Base-by-base conservation (phyloP, 352 stramenopile genomes). In the Pythium pectinolyticum region DNA sequence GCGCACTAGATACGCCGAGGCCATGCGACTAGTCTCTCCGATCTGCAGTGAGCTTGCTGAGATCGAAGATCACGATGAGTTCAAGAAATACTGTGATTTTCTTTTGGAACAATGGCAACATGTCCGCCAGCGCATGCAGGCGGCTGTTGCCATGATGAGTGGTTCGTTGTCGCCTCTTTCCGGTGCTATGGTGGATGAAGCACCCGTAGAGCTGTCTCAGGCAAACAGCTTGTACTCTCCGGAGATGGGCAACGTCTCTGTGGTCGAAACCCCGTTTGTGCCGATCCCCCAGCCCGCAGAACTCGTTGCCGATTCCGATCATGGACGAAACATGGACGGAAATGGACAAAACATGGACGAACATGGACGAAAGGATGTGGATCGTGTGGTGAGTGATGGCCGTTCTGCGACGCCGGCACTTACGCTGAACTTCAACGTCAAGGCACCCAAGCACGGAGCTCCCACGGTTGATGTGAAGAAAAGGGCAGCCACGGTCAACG, bases 41-140 rank as follows among this genome's bases (percentile, higher is more conserved):
- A 61, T 61, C 11, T 53, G 54, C 22, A 53, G 30, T 28, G 54
- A 61, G 28, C 28, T 52, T 9, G 54, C 54, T 22, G 41, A 51
- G 3, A 43, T 61, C 9, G 37, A 51, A 2, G 39, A 53, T 31
- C 1, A 11, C 11, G 57, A 49, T 28, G 67, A 73, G 20, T 79
- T 74, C 70, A 51, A 70, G 34, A 14, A 31, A 15, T 66, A 66
- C 14, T 48, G 76, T 14, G 28, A 31, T 3, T 49, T 62, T n/a
- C 52, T 83, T 25, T 55, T 83, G 37, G 25, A 35, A 5, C 53
- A 61, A 27, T 61, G 53, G 39, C 37, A 25, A n/a, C 27, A 39
- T n/a, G 35, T 61, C 17, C 53, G 53, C 20, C 37, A 51, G 24
- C 51, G 51, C 14, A 11, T 41, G 35, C 9, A 17, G 8, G 17